Evolutionary conservation across 2,329 filamentous ascomycete species (phyloP), one percentile per base, ranked within the genome.

Genomic region (Penicillium frequentans): DNA sequence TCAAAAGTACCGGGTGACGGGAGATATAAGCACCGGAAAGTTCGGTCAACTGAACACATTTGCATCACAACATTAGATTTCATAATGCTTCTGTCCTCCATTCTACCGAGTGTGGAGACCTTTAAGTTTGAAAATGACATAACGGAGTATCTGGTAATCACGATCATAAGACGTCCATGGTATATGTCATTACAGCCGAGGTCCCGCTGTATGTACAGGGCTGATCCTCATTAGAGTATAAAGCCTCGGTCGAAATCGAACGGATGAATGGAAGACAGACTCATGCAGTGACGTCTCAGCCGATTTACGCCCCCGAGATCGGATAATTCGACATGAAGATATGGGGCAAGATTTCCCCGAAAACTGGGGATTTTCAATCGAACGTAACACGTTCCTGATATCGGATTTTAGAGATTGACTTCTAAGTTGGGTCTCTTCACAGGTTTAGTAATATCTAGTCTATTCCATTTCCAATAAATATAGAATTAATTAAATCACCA

Each of bases 271-370:
- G 45, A 29, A 47, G 8, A 11, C 7, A 6, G 14, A 44, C 13
- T n/a, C 8, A 37, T 37, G 8, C 35, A 39, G n/a, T 39, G 35
- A 39, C 44, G 13, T 16, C 10, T 9, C 52, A 64, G 59, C 63
- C 63, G 63, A 65, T 62, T 59, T 51, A 29, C 61, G 63, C 57
- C 29, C 47, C 61, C 59, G 62, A 61, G 19, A 63, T 64, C 63
- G 63, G 44, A 48, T 37, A 27, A 43, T 49, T 44, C 8, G 8
- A 39, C n/a, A 39, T 19, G 7, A 39, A 8, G 16, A 19, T 19
- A 39, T 6, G n/a, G n/a, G 9, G 35, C 19, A 39, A 19, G 9
- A 8, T 19, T 39, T 3, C n/a, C 35, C 35, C 35, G n/a, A 39
- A 19, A 39, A 39, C n/a, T 19, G 7, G 35, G n/a, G n/a, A 16